These are phyloP conservation scores for Xylaria sp. DNA, from an alignment of 2,329 filamentous ascomycete genomes.

Conservation along the genomic window DNA sequence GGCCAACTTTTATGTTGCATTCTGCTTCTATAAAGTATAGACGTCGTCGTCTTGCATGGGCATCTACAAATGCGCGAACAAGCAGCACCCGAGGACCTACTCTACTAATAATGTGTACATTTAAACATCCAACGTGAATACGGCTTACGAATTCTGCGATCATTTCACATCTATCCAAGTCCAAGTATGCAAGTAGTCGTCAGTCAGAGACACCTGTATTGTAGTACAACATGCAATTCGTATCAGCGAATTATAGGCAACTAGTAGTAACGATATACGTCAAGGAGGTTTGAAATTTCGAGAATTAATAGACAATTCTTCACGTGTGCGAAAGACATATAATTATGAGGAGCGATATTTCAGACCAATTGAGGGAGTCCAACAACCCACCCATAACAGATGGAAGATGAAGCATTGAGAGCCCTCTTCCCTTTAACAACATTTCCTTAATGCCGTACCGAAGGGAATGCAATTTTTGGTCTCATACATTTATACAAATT, in stretches of 20 bases:
- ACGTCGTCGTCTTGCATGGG: neutral
- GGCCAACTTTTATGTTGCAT: constrained; percentile 89
- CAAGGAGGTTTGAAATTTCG: neutral
- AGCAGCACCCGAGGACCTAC: neutral
- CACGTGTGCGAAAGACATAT: neutral
- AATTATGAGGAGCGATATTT: neutral
- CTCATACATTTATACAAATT: too few species aligned
- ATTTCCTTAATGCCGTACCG: too few species aligned
- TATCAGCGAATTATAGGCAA: too few species aligned
- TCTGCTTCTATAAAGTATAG: constrained; percentile 96
- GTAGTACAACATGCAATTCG: too few species aligned
- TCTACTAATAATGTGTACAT: neutral
- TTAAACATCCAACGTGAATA: neutral
- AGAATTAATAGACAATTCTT: neutral
- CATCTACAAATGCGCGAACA: neutral
- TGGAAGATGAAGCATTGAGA: too few species aligned
- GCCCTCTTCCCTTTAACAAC: too few species aligned
- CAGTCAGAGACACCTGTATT: neutral
- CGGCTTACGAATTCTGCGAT: neutral
- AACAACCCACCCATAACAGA: neutral
- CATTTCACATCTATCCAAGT: neutral
- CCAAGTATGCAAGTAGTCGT: neutral
- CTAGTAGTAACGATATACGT: neutral
- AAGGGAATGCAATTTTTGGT: too few species aligned
- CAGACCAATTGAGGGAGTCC: neutral